Conservation (phyloP, 2,329 filamentous ascomycete genomes). For the Diaporthe eres region DNA sequence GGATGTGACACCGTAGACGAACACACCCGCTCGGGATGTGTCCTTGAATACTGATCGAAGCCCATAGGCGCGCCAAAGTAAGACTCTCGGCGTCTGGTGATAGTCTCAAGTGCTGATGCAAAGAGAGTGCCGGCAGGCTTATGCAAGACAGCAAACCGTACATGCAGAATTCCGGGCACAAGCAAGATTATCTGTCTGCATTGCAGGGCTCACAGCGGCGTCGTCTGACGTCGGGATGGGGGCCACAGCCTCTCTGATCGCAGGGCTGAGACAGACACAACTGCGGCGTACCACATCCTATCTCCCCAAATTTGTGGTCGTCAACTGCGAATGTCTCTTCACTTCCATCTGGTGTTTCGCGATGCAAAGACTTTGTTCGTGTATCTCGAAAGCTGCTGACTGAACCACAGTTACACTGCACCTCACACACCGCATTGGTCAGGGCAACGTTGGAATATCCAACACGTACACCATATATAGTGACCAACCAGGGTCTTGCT, state of each 20-base stretch:
- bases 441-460: not conserved
- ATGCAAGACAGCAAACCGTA: constrained; percentile 13
- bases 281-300: not conserved
- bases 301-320: not conserved
- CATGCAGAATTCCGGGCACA: constrained; percentile 10
- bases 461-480: not conserved
- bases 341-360: not conserved
- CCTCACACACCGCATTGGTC: not conserved
- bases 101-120: constrained; percentile 1
- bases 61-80: not conserved
- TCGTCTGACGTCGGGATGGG: not conserved
- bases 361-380: not conserved
- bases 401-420: not conserved
- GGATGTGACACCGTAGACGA: not conserved
- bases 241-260: not conserved
- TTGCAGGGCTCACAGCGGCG: constrained; percentile 2
- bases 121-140: not conserved
- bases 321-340: not conserved
- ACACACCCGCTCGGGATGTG: not conserved
- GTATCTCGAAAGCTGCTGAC: constrained; percentile 4
- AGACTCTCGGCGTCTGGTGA: not conserved
- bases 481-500: not conserved
- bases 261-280: constrained; percentile 22
- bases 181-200: constrained; percentile 21
- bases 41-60: not conserved